Percentiles rank a stretch among this genome's conserved stretches.
These are phyloP conservation scores for Exophiala sp. DNA, from an alignment of 2,329 filamentous ascomycete genomes.

Conservation along the genomic window DNA sequence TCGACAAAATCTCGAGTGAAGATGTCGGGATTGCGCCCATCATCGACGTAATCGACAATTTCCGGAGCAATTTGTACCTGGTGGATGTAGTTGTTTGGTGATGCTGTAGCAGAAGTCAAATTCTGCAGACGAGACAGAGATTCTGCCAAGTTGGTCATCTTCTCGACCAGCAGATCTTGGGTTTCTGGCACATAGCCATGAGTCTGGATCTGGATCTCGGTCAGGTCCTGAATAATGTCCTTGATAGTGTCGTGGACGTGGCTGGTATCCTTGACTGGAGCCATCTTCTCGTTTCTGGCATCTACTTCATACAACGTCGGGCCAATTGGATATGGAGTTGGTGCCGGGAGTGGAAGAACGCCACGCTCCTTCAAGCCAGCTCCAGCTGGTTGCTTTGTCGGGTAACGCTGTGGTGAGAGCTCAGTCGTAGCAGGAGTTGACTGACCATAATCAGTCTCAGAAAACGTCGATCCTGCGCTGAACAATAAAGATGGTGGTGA, in stretches of 20 bases:
- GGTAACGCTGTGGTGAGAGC: background rate
- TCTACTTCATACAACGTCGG: background rate
- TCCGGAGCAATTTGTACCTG: slow-evolving; percentile 54
- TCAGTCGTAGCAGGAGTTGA: background rate
- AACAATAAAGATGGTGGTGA: slow-evolving; percentile 5
- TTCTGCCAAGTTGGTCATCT: slow-evolving; percentile 49
- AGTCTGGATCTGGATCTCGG: slow-evolving; percentile 53
- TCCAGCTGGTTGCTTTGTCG: background rate
- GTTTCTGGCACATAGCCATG: slow-evolving; percentile 55
- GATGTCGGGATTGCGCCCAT: slow-evolving; percentile 59
- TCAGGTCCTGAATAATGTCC: slow-evolving; percentile 57
- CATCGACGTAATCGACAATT: slow-evolving; percentile 58
- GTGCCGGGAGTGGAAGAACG: background rate
- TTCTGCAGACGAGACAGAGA: slow-evolving; percentile 49
- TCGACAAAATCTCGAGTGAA: slow-evolving; percentile 63
- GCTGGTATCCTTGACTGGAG: slow-evolving; percentile 25
- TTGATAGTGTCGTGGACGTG: slow-evolving; percentile 35
- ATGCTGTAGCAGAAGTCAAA: slow-evolving; percentile 32
- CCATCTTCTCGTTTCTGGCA: slow-evolving; percentile 12
- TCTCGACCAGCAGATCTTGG: slow-evolving; percentile 52
- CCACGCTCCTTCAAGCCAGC: background rate
- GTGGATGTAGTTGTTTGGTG: slow-evolving; percentile 25
- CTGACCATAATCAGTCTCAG: background rate
- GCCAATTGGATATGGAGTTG: too few relatives aligned
- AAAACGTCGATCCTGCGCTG: background rate